phyloP scores from a whole-genome alignment of 768 basidiomycete species.

The Kwoniella mangroviensis region DNA sequence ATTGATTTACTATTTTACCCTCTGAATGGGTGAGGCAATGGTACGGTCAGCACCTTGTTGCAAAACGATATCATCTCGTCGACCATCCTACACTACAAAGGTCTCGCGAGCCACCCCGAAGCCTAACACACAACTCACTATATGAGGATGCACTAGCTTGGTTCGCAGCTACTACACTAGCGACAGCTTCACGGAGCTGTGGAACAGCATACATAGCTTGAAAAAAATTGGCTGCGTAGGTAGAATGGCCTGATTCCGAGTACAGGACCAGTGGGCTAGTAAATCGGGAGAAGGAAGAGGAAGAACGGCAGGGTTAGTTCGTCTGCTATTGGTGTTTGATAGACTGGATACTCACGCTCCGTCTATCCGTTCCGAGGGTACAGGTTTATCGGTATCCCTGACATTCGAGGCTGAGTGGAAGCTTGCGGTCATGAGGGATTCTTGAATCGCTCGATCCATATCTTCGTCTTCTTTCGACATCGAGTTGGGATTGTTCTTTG shows the following conservation, averaged over 20 bases:
- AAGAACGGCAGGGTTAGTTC: not conserved
- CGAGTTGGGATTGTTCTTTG: slow-evolving; percentile 11
- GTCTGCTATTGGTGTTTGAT: not conserved
- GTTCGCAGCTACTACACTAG: not conserved
- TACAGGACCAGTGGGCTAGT: slow-evolving; percentile 40
- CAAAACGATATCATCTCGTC: not conserved
- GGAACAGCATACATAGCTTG: slow-evolving; percentile 47
- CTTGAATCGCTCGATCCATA: slow-evolving; percentile 49
- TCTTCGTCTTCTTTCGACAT: slow-evolving; percentile 46
- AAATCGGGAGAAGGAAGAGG: not conserved
- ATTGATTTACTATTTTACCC: not conserved
- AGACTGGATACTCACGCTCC: slow-evolving; percentile 45
- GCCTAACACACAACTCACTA: slow-evolving; percentile 3
- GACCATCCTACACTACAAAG: no score
- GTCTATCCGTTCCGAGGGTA: slow-evolving; percentile 11
- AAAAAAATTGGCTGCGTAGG: slow-evolving; percentile 42
- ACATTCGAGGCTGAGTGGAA: slow-evolving; percentile 48
- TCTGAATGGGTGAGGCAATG: not conserved
- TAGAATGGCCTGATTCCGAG: slow-evolving; percentile 35
- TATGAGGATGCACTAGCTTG: not conserved
- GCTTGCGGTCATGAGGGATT: slow-evolving; percentile 54
- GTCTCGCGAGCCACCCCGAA: not conserved
- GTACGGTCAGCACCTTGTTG: not conserved
- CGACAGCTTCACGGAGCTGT: slow-evolving; percentile 38
- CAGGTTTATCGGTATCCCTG: slow-evolving; percentile 32